Evolutionary conservation across 805 yeast species (phyloP), one percentile per base, ranked within the genome.

Genomic region (Wickerhamiella bombiphila): DNA sequence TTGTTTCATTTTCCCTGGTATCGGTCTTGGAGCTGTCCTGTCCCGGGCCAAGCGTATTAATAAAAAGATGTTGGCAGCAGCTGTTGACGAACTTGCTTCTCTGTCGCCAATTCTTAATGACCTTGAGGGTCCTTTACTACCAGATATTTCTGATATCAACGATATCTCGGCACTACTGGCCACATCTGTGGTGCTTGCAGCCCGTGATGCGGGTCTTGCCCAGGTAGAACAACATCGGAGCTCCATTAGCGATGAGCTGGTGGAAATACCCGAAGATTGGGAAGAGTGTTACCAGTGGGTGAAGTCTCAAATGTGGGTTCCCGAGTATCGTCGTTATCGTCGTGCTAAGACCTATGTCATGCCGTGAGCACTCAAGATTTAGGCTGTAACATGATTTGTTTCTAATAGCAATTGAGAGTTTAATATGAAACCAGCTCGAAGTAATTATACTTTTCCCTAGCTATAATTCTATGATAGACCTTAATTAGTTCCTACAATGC

Each of bases 1-100:
- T 66, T 85, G 95, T 64, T 82, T 85, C 63, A 74, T 94, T 0
- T 86, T 86, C 79, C 96, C 97, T 24, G 97, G 96, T 57, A 82
- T 86, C 50, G 97, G 96, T 34, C 66, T 86, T 40, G 96, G 96
- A 50, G 91, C 95, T 1, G 93, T 83, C 22, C 66, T 86, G 37
- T 72, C 93, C 2, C 72, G 94, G 59, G 75, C 94, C 35, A 69
- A 68, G n/a, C 64, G 72, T n/a, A 82, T 88, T 45, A 71, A 88
- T 33, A 91, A 83, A 55, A 74, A 76, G 17, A 85, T 86, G 95
- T 77, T 88, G 43, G 75, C 88, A 28, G 96, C 96, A 8, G 95
- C 93, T 24, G 94, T 88, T 38, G 94, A 85, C 53, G 79, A 80
- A 57, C 71, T 86, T 42, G 94, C 96, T 9, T 58, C 70, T 2